These are phyloP conservation scores for Alternaria longipes DNA, from an alignment of 2,329 filamentous ascomycete genomes.

Conservation along the genomic window DNA sequence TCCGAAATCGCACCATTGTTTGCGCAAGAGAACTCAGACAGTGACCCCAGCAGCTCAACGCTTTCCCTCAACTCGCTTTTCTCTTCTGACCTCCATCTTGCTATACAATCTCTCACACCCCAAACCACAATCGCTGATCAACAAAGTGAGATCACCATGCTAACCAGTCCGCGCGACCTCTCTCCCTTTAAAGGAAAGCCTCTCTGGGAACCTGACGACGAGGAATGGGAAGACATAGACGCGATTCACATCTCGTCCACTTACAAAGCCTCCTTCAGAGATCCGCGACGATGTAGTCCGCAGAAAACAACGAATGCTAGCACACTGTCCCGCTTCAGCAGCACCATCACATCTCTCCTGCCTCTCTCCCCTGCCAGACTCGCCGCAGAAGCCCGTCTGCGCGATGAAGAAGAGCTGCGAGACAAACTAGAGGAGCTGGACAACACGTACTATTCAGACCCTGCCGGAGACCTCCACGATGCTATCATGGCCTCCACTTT, in stretches of 20 bases:
- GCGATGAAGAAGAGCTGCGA: slow-evolving; percentile 5
- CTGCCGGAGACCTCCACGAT: slow-evolving; percentile 18
- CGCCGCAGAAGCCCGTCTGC: neutral
- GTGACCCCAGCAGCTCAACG: neutral
- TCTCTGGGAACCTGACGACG: slow-evolving; percentile 23
- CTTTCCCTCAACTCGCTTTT: neutral
- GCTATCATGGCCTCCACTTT: slow-evolving; percentile 7
- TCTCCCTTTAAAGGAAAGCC: slow-evolving; percentile 4
- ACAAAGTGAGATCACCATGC: neutral
- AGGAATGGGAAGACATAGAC: slow-evolving; percentile 20
- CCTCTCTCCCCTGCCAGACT: neutral
- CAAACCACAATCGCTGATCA: neutral
- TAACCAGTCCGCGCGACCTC: neutral
- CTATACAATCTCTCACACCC: neutral
- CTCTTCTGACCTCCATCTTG: neutral
- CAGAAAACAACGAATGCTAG: neutral
- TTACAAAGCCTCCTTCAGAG: slow-evolving; percentile 17
- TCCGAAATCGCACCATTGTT: neutral
- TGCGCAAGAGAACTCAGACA: neutral
- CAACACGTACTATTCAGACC: slow-evolving; percentile 15
- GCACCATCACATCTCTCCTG: neutral
- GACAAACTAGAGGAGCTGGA: slow-evolving; percentile 4
- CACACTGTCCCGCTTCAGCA: slow-evolving; percentile 5
- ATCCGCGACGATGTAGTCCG: neutral
- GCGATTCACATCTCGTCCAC: slow-evolving; percentile 9